phyloP scores from a whole-genome alignment of 2,329 filamentous ascomycete genomes.

The Podosphaera xanthii region DNA sequence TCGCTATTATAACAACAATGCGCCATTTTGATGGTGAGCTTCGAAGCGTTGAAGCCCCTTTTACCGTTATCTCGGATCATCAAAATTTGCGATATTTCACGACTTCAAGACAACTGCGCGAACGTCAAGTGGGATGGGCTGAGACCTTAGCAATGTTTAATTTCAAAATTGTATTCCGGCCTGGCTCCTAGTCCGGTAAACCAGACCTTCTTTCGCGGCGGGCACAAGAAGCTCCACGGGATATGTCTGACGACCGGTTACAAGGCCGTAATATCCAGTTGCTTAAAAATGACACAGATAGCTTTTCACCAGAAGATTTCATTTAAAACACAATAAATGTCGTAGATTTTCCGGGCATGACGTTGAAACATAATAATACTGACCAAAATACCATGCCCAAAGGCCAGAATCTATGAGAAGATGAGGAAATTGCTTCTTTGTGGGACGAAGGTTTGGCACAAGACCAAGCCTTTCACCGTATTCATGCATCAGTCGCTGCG shows the following conservation, averaged over 20 bases:
- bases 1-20: background rate
- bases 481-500: conserved; percentile 1
- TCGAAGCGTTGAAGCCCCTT: background rate
- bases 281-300: background rate
- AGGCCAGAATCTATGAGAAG: background rate
- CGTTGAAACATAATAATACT: background rate
- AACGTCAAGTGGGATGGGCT: background rate
- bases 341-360: background rate
- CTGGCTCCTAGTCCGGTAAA: background rate
- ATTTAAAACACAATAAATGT: conserved; percentile 1
- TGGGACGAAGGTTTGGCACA: background rate
- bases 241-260: background rate
- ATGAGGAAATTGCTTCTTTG: background rate
- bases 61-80: background rate
- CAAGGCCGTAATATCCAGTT: conserved; percentile 1
- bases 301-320: background rate
- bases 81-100: background rate
- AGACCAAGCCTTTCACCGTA: conserved; percentile 1
- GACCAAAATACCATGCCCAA: background rate
- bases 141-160: background rate
- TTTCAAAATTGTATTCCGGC: background rate
- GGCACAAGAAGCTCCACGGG: background rate
- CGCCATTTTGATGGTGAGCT: background rate
- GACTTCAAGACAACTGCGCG: background rate
- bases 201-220: background rate